These are phyloP conservation scores for Penicillium angulare DNA, from an alignment of 495 filamentous ascomycete species.

Conservation along the genomic window DNA sequence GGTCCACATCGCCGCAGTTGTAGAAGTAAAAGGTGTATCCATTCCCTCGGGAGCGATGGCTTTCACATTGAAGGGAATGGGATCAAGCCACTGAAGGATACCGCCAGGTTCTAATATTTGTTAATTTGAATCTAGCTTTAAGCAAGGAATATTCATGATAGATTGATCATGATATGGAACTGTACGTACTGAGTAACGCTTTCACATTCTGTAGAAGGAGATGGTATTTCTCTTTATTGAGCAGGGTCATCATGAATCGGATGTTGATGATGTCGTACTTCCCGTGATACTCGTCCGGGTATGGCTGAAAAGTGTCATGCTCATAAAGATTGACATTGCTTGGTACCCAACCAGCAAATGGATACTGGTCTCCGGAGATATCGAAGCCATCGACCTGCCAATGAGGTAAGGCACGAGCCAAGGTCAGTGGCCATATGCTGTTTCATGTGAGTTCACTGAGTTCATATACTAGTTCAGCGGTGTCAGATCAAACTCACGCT, in stretches of 20 bases:
- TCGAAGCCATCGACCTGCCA: neutral
- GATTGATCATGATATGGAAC: neutral
- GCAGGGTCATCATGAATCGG: neutral
- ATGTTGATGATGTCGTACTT: neutral
- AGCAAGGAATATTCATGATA: neutral
- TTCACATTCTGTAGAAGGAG: neutral
- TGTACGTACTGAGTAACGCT: neutral
- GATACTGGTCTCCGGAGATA: neutral
- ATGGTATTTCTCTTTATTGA: neutral
- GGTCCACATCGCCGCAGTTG: neutral
- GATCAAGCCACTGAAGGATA: neutral
- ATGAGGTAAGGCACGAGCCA: neutral
- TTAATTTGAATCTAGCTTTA: neutral
- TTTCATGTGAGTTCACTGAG: neutral
- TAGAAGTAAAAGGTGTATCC: neutral
- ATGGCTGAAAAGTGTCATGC: neutral
- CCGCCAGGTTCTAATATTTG: neutral
- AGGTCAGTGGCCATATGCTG: neutral
- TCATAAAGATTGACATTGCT: neutral
- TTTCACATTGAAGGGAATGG: neutral
- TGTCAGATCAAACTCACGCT: neutral
- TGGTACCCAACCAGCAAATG: neutral
- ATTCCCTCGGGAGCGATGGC: neutral
- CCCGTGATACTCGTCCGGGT: neutral
- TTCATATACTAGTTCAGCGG: neutral